Conservation (phyloP, 164 flowering plant species). For the Buxus sempervirens region DNA sequence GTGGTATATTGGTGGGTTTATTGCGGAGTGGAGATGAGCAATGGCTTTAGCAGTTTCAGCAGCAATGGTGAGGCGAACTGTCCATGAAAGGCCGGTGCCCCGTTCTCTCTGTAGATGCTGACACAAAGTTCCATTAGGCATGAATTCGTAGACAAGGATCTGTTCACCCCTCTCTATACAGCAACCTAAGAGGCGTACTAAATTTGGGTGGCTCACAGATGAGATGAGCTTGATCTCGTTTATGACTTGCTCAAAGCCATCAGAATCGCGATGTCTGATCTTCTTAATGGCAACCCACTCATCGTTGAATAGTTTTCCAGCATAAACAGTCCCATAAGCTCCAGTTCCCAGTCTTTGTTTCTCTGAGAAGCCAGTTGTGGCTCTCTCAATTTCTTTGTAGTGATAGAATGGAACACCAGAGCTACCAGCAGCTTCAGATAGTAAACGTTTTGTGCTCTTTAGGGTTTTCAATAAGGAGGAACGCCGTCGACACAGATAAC, state of each 20-base stretch:
- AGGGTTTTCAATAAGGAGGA: conserved; percentile 15
- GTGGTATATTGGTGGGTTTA: conserved; percentile 77
- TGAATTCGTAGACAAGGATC: conserved; percentile 80
- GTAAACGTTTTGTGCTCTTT: conserved; percentile 26
- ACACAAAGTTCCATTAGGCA: conserved; percentile 86
- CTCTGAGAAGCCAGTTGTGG: conserved; percentile 67
- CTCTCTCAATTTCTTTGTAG: conserved; percentile 75
- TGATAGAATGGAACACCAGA: conserved; percentile 51
- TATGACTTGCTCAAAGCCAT: conserved; percentile 63
- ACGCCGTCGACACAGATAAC: conserved; percentile 17
- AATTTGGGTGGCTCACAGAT: conserved; percentile 72
- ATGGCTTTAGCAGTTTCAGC: conserved; percentile 78
- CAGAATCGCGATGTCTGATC: conserved; percentile 52
- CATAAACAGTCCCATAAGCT: conserved; percentile 84
- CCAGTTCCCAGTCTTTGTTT: conserved; percentile 72
- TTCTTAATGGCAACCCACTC: conserved; percentile 78
- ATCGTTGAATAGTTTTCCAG: conserved; percentile 57
- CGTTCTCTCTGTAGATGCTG: conserved; percentile 72
- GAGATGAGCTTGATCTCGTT: conserved; percentile 88
- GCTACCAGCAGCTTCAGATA: conserved; percentile 45
- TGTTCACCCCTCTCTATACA: conserved; percentile 67
- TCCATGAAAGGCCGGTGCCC: conserved; percentile 66
- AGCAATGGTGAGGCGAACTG: conserved; percentile 69
- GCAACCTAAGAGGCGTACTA: conserved; percentile 85
- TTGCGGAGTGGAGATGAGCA: conserved; percentile 71